These are phyloP conservation scores for Fusarium tupiense DNA, from an alignment of 2,329 filamentous ascomycete genomes.

Conservation along the genomic window DNA sequence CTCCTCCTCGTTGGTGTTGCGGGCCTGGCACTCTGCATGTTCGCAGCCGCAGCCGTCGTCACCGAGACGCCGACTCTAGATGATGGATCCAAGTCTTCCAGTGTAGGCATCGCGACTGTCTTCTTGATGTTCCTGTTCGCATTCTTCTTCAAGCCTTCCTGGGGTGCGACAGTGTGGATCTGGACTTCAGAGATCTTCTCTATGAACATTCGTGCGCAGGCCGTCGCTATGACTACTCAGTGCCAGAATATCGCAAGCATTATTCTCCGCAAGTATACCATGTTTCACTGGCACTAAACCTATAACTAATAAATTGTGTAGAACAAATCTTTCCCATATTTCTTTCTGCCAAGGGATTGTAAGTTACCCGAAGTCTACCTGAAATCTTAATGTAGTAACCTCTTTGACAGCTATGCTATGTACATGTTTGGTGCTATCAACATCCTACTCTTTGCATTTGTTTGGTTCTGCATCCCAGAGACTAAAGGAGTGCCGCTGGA, in stretches of 20 bases:
- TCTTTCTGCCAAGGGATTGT: neutral
- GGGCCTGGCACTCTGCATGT: conserved; percentile 75
- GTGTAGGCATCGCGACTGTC: conserved; percentile 71
- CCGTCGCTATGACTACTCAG: conserved; percentile 58
- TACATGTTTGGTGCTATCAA: conserved; percentile 7
- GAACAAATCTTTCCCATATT: conserved; percentile 6
- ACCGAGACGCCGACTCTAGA: conserved; percentile 58
- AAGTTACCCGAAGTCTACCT: neutral
- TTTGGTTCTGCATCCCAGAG: conserved; percentile 5
- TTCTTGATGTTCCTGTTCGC: conserved; percentile 72
- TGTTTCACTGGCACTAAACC: accelerated
- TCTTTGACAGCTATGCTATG: neutral
- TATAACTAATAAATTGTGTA: neutral
- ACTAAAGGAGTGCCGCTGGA: neutral
- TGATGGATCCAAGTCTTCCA: conserved; percentile 62
- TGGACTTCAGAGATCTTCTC: conserved; percentile 65
- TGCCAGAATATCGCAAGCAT: conserved; percentile 2
- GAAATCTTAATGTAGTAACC: neutral
- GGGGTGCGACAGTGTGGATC: conserved; percentile 76
- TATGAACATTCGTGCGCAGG: conserved; percentile 76
- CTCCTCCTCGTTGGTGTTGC: conserved; percentile 72
- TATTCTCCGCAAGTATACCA: neutral
- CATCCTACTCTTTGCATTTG: neutral
- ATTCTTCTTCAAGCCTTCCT: conserved; percentile 75
- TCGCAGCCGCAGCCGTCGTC: conserved; percentile 60